A percentile compares a stretch with the other conserved stretches of the same genome.
phyloP scores from a whole-genome alignment of 2,329 filamentous ascomycete species.

The Ophiostoma pallidulum region DNA sequence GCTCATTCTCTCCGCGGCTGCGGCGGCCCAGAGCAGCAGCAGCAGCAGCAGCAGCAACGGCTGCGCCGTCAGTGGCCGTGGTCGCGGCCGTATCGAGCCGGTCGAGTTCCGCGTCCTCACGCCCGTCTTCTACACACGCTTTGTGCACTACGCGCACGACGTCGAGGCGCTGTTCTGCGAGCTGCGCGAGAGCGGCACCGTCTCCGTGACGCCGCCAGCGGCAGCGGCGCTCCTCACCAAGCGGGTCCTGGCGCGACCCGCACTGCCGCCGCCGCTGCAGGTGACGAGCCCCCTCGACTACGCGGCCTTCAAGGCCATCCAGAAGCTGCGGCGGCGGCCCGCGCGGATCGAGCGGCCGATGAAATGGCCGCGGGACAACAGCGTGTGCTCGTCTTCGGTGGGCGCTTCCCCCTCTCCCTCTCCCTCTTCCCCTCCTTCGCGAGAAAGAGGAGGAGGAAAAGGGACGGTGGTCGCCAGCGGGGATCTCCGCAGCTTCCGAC shows the following conservation, averaged over 20 bases:
- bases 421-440: no score
- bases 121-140: constrained; percentile 57
- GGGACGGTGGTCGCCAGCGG: no score
- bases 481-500: constrained; percentile 39
- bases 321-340: constrained; percentile 33
- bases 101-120: constrained; percentile 51
- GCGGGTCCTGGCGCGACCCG: constrained; percentile 31
- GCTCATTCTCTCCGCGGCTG: constrained; percentile 28
- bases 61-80: no score
- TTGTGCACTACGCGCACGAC: constrained; percentile 53
- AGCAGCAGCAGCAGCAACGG: background rate
- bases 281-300: constrained; percentile 30
- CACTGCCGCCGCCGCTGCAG: constrained; percentile 25
- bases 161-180: constrained; percentile 54
- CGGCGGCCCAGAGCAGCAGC: constrained; percentile 4
- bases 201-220: constrained; percentile 43
- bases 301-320: constrained; percentile 34
- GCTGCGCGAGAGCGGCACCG: constrained; percentile 47
- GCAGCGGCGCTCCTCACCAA: constrained; percentile 35
- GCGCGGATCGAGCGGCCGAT: constrained; percentile 31
- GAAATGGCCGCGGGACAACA: constrained; percentile 19
- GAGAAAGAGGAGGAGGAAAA: no score
- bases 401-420: no score
- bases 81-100: no score
- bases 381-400: background rate